phyloP scores from a whole-genome alignment of 768 basidiomycete species.

The Daedaleopsis sinensis region DNA sequence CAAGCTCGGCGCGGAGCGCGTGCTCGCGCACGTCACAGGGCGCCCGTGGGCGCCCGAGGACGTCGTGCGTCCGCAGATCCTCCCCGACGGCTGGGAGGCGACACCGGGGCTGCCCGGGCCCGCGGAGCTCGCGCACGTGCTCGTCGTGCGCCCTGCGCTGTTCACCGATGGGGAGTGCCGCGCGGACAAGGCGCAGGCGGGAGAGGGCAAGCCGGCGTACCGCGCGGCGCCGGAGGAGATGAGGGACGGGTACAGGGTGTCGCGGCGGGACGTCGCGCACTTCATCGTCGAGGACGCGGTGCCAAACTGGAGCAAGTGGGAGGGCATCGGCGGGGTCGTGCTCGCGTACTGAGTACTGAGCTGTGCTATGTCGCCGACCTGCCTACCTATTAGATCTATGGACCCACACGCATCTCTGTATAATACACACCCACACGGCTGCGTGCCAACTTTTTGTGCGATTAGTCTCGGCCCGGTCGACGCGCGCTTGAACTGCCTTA shows the following conservation, averaged over 20 bases:
- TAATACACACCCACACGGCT: no score
- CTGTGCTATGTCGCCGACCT: no score
- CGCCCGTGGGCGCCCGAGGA: conserved; percentile 55
- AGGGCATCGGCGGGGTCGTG: conserved; percentile 46
- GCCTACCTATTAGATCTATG: no score
- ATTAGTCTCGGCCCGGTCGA: no score
- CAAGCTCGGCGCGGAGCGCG: conserved; percentile 62
- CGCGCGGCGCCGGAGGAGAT: conserved; percentile 35
- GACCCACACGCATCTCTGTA: no score
- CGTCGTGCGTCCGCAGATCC: conserved; percentile 39
- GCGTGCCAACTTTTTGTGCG: no score
- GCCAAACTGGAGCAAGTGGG: conserved; percentile 54
- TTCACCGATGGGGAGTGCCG: conserved; percentile 59
- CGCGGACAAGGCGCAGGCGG: conserved; percentile 31
- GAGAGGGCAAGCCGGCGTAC: conserved; percentile 43
- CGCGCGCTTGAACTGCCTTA: no score
- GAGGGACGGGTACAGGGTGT: conserved; percentile 49
- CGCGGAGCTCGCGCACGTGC: conserved; percentile 47
- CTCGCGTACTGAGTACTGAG: conserved; percentile 54
- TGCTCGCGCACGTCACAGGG: conserved; percentile 50
- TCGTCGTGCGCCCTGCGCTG: conserved; percentile 60
- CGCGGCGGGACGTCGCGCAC: conserved; percentile 66
- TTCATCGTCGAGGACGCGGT: conserved; percentile 55
- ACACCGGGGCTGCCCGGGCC: conserved; percentile 43
- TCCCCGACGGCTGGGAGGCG: conserved; percentile 48